phyloP scores from a whole-genome alignment of 805 yeast genomes.

The Gaillardinia entomophila region DNA sequence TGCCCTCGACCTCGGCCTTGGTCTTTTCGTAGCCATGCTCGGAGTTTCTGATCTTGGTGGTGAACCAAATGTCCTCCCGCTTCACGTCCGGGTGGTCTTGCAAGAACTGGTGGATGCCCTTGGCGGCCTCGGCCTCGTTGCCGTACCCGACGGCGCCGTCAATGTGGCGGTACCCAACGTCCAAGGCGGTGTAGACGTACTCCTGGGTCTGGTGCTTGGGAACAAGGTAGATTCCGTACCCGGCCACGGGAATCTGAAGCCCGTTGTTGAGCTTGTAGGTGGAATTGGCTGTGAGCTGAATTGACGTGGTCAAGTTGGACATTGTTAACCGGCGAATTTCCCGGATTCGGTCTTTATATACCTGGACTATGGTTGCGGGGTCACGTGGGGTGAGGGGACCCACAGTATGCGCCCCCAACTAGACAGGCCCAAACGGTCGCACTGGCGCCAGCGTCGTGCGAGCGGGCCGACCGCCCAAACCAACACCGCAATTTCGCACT shows the following conservation, averaged over 20 bases:
- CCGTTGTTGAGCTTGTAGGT: constrained; percentile 51
- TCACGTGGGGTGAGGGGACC: too few relatives aligned
- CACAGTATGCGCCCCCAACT: too few relatives aligned
- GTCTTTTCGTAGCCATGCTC: constrained; percentile 33
- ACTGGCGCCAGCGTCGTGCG: neutral
- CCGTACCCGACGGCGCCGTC: constrained; percentile 67
- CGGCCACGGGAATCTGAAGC: constrained; percentile 48
- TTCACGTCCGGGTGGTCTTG: constrained; percentile 32
- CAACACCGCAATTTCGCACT: neutral
- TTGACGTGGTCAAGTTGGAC: constrained; percentile 31
- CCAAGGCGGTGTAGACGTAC: constrained; percentile 52
- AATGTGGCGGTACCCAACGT: constrained; percentile 65
- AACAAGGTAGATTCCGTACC: constrained; percentile 48
- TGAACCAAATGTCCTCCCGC: constrained; percentile 32
- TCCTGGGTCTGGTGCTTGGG: constrained; percentile 32
- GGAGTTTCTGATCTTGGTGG: constrained; percentile 25
- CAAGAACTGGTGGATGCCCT: constrained; percentile 52
- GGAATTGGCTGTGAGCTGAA: constrained; percentile 28
- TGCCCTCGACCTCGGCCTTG: constrained; percentile 38
- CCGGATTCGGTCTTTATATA: too few relatives aligned
- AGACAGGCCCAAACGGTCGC: too few relatives aligned
- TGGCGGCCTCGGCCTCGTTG: constrained; percentile 58
- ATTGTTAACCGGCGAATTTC: too few relatives aligned
- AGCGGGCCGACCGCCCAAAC: neutral
- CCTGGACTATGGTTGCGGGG: too few relatives aligned